Conservation (phyloP, 1,139 yeast genomes). For the Lodderomyces margitis region DNA sequence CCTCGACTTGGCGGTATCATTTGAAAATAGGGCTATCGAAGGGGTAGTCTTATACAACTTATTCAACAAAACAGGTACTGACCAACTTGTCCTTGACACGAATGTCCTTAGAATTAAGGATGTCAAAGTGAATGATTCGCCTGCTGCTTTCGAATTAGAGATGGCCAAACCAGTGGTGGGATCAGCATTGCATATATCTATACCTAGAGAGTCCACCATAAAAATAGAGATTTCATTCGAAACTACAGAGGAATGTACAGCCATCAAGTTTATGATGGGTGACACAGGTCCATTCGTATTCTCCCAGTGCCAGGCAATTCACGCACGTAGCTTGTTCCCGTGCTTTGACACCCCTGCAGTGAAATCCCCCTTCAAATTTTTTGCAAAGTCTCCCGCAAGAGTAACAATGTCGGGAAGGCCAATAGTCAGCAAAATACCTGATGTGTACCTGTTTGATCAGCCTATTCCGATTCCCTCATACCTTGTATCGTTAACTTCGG, state of each 20-base stretch:
- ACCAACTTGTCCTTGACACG: constrained; percentile 29
- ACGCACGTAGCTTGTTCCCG: constrained; percentile 43
- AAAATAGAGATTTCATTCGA: constrained; percentile 23
- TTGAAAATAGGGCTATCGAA: constrained; percentile 25
- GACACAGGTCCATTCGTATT: constrained; percentile 40
- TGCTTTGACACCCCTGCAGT: constrained; percentile 45
- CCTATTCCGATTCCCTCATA: constrained; percentile 39
- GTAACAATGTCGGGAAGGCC: constrained; percentile 41
- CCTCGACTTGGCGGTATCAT: constrained; percentile 28
- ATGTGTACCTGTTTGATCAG: constrained; percentile 26
- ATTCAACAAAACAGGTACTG: constrained; percentile 11
- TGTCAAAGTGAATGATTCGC: constrained; percentile 23
- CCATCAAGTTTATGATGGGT: constrained; percentile 40
- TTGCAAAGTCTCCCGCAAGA: constrained; percentile 30
- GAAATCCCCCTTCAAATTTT: constrained; percentile 31
- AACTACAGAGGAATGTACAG: constrained; percentile 39
- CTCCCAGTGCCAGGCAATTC: constrained; percentile 45
- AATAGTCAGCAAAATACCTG: constrained; percentile 9
- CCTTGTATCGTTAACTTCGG: constrained; percentile 36
- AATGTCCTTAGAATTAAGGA: constrained; percentile 25
- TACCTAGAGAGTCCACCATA: constrained; percentile 11
- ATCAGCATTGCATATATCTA: constrained; percentile 27
- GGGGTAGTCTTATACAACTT: constrained; percentile 30
- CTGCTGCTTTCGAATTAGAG: constrained; percentile 18
- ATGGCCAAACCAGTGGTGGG: constrained; percentile 31